Percentiles rank a stretch among this genome's conserved stretches.
phyloP scores from a whole-genome alignment of 2,329 filamentous ascomycete species.

The Leptographium lundbergii region DNA sequence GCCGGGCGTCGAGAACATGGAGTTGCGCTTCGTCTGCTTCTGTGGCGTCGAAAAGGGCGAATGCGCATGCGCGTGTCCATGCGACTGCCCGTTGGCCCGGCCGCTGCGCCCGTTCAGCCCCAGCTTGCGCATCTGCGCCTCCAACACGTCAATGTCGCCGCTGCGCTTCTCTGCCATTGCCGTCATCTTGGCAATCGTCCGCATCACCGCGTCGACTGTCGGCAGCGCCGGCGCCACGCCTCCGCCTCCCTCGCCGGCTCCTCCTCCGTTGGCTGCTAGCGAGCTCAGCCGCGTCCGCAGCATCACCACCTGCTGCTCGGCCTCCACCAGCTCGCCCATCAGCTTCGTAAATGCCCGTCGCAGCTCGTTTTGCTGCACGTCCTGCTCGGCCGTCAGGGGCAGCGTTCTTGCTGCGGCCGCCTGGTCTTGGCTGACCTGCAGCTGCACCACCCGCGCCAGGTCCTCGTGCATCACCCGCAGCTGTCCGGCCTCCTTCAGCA shows the following conservation, averaged over 20 bases:
- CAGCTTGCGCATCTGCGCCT: slow-evolving; percentile 71
- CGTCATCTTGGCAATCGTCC: slow-evolving; percentile 88
- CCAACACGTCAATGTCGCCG: slow-evolving; percentile 80
- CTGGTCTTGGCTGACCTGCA: slow-evolving; percentile 55
- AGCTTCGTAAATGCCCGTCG: slow-evolving; percentile 63
- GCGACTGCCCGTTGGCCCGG: slow-evolving; percentile 16
- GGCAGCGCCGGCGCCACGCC: slow-evolving; percentile 46
- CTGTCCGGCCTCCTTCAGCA: slow-evolving; percentile 57
- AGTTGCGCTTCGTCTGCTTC: slow-evolving; percentile 19
- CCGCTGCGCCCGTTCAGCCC: slow-evolving; percentile 34
- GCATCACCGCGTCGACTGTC: slow-evolving; percentile 82
- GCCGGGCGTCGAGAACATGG: slow-evolving; percentile 17
- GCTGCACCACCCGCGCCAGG: slow-evolving; percentile 57
- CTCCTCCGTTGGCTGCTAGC: slow-evolving; percentile 31
- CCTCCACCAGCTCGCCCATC: slow-evolving; percentile 60
- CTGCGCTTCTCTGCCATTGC: slow-evolving; percentile 83
- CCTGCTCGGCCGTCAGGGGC: slow-evolving; percentile 74
- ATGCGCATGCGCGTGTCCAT: not conserved
- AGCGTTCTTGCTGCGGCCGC: slow-evolving; percentile 52
- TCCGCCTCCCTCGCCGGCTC: slow-evolving; percentile 20
- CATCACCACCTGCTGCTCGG: slow-evolving; percentile 68
- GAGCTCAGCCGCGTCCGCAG: slow-evolving; percentile 66
- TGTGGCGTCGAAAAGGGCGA: slow-evolving; percentile 31
- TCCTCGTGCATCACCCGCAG: slow-evolving; percentile 67
- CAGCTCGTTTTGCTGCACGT: slow-evolving; percentile 71